Conservation (phyloP, 208 protist species). For the Zelonia costaricensis region DNA sequence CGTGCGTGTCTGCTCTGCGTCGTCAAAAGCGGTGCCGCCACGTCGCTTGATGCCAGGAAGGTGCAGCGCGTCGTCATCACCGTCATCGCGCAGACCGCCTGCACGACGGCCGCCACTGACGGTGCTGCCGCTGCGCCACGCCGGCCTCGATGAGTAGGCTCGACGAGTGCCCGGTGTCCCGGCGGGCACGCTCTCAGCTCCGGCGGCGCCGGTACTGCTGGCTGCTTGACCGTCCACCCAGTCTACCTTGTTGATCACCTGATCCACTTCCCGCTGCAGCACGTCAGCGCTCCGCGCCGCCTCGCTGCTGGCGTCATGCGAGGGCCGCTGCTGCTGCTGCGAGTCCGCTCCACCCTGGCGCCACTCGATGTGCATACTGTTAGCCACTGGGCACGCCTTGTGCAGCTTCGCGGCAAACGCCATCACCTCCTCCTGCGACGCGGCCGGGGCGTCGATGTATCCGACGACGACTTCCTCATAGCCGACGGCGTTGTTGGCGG, state of each 20-base stretch:
- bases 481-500: constrained; percentile 26
- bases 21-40: not conserved
- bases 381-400: constrained; percentile 75
- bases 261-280: constrained; percentile 13
- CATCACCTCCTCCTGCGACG: constrained; percentile 70
- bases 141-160: not conserved
- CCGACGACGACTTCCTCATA: constrained; percentile 75
- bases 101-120: not conserved
- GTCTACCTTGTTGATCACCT: not conserved
- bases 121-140: constrained; percentile 4
- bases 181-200: no score
- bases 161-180: no score
- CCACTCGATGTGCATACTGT: constrained; percentile 67
- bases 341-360: constrained; percentile 18
- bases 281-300: not conserved
- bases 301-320: no score
- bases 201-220: not conserved
- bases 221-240: not conserved
- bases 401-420: constrained; percentile 74
- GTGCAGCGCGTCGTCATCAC: constrained; percentile 40
- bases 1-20: not conserved
- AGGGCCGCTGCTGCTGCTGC: no score
- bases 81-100: constrained; percentile 5
- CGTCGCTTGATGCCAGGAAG: constrained; percentile 3
- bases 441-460: constrained; percentile 82